Evolutionary conservation across 805 yeast species (phyloP).

Genomic region (Wickerhamomyces subpelliculosus): DNA sequence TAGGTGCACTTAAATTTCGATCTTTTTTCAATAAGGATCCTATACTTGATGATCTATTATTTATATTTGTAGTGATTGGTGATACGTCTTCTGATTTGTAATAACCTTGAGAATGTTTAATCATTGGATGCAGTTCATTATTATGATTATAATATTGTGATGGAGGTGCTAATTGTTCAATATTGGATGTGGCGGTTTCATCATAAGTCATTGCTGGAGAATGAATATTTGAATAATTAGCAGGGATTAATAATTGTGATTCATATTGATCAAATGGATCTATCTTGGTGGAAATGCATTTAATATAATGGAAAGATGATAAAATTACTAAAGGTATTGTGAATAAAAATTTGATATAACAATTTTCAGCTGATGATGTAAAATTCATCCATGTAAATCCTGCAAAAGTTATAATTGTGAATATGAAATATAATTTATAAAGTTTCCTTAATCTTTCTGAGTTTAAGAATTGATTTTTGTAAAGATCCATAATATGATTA

Average conservation of each 20-base stretch:
- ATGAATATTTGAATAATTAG: not conserved
- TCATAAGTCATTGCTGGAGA: too few relatives aligned
- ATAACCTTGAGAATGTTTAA: too few relatives aligned
- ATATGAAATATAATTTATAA: not conserved
- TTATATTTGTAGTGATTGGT: too few relatives aligned
- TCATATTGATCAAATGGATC: not conserved
- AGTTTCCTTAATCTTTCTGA: not conserved
- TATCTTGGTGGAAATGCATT: not conserved
- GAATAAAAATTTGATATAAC: not conserved
- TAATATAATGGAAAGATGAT: not conserved
- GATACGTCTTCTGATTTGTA: too few relatives aligned
- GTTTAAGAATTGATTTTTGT: not conserved
- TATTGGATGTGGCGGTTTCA: too few relatives aligned
- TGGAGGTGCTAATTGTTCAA: too few relatives aligned
- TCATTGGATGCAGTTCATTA: too few relatives aligned
- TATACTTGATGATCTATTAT: too few relatives aligned
- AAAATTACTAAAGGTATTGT: not conserved
- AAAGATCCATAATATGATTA: not conserved
- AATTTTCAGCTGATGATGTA: not conserved
- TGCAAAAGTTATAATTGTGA: not conserved
- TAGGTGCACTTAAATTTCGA: constrained; percentile 8
- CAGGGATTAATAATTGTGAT: not conserved
- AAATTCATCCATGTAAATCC: not conserved
- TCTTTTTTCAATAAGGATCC: constrained; percentile 3
- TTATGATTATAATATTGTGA: too few relatives aligned